Evolutionary conservation across 371 early-diverging fungal species (phyloP), one percentile per base, ranked within the genome.

Genomic region (Polyrhizophydium stewartii): DNA sequence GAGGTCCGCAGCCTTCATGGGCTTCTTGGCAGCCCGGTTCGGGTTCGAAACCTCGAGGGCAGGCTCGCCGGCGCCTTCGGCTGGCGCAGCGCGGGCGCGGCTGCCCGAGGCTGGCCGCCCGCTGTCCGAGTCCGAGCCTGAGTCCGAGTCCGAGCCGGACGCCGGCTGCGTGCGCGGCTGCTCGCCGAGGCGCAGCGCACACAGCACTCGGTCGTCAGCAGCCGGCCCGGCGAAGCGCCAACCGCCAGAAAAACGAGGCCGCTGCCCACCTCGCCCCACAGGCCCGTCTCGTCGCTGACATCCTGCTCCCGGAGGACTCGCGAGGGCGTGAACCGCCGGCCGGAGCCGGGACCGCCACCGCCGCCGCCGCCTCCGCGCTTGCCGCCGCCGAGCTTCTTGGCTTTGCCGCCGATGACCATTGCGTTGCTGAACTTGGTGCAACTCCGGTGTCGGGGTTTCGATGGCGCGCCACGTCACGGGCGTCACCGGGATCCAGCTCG

Each of bases 1-100:
- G 49, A 77, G 66, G 22, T 78, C 80, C 5, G 75, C 76, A 21
- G 74, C 78, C 71, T 78, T 79, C 65, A 76, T 27, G 62, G 64
- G 69, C 52, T 68, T 68, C 47, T 67, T 63, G 16, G 65, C 55
- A 13, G 69, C 65, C 16, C 73, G 69, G 74, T 84, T 84, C 49
- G 77, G 74, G 67, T 84, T 84, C 38, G 43, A 45, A 45, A 75
- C 41, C 32, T 79, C 68, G 25, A 66, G 62, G n/a, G 30, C 61
- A 16, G 60, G 55, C 19, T 59, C 49, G 21, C 53, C 69, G 28
- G 72, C 71, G 28, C 37, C 63, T 25, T 12, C 27, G 9, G 10
- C 28, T 25, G 1, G 2, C 25, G 45, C 10, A 5, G 5, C 45
- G 5, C 5, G 45, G 5, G 45, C n/a, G 19, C 24, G 45, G 45